Evolutionary conservation across 257 asterid genomes (phyloP), one percentile per base, ranked within the genome.

Genomic region (Scutellaria baicalensis): DNA sequence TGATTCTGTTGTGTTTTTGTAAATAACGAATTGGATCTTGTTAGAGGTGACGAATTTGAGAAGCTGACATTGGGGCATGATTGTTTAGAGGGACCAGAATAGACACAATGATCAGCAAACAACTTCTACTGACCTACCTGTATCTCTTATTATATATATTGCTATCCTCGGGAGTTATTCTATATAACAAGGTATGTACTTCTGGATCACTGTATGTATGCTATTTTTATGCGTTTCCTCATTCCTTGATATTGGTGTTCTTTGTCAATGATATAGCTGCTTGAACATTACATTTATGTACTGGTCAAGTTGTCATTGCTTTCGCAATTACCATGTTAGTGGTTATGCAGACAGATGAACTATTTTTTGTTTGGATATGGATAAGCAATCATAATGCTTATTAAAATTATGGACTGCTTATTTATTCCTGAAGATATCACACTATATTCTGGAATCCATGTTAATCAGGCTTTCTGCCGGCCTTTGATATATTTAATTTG

Each of bases 101-200:
- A 56, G 71, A 52, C 76, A 90, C 75, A 71, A 83, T 86, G 92
- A 82, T 93, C 84, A 84, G 79, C 95, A 93, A 79, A 58, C 93
- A 88, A 47, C 97, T 88, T 80, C 72, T 88, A 39, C 78, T 90
- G 85, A 93, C 98, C 55, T 90, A 93, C 81, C 74, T 89, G 57
- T 93, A 86, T 83, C 92, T 93, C 68, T 71, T 89, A 44, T 85
- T 84, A 59, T 93, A 93, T 62, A 84, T 93, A 74, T 23, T 86
- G 74, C 88, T 93, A 67, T 93, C 97, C 14, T 91, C 98, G 0
- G 98, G 94, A 71, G 97, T 93, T 75, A 93, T 93, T 73, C 85
- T 93, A 64, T 91, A 91, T 81, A 93, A 93, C 89, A 93, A 93
- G 97, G 98, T 91, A 80, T 44, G 80, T 21, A 36, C 62, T 63